Conservation (phyloP, 768 basidiomycete species). For the Myochromella boudieri region DNA sequence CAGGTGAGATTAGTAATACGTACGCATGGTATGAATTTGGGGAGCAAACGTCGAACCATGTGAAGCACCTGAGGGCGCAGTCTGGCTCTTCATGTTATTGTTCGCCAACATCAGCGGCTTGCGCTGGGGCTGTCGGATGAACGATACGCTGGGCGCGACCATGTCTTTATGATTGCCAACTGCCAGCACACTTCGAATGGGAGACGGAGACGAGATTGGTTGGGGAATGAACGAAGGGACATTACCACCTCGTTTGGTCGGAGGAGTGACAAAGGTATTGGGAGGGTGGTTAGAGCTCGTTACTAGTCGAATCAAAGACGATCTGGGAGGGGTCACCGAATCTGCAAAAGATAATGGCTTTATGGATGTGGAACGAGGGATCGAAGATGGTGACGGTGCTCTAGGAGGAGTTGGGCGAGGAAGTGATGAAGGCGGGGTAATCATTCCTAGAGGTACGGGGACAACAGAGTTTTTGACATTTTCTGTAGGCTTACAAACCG, state of each 20-base stretch:
- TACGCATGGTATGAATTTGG: constrained; percentile 52
- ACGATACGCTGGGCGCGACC: constrained; percentile 36
- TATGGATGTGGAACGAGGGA: constrained; percentile 39
- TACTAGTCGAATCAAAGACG: constrained; percentile 13
- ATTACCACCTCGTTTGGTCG: constrained; percentile 48
- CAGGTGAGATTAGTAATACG: constrained; percentile 52
- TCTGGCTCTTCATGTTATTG: constrained; percentile 24
- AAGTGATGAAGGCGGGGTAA: constrained; percentile 31
- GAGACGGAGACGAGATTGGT: constrained; percentile 46
- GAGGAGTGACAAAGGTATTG: constrained; percentile 47
- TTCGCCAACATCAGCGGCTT: constrained; percentile 32
- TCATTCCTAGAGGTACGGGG: constrained; percentile 12
- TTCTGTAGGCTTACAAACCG: neutral
- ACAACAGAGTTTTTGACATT: constrained; percentile 6
- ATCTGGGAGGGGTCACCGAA: constrained; percentile 33
- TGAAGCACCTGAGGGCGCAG: constrained; percentile 24
- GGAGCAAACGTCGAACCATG: constrained; percentile 67
- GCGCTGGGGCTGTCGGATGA: constrained; percentile 44
- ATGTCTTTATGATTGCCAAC: constrained; percentile 30
- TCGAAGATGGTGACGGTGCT: constrained; percentile 45
- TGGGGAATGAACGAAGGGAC: constrained; percentile 65
- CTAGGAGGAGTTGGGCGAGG: constrained; percentile 26
- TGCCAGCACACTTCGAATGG: constrained; percentile 27
- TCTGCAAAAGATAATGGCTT: constrained; percentile 32
- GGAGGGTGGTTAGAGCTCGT: constrained; percentile 26